phyloP scores from a whole-genome alignment of 208 protist genomes.

The Strigomonas culicis region DNA sequence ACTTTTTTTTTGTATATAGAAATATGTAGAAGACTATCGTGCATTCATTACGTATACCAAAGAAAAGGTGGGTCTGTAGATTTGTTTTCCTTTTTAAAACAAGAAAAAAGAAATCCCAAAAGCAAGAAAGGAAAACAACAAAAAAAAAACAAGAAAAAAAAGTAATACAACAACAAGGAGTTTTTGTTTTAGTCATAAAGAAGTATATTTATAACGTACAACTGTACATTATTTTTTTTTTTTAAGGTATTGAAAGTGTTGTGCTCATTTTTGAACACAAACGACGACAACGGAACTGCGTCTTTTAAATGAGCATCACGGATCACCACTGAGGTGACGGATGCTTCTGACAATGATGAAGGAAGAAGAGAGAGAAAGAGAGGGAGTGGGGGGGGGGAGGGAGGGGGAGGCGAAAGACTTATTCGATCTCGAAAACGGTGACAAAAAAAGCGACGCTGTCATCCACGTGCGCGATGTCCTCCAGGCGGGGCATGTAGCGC shows the following conservation, averaged over 20 bases:
- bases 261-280: neutral
- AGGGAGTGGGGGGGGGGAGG: too few species aligned
- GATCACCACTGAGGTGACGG: too few species aligned
- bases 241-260: too few species aligned
- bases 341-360: too few species aligned
- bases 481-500: conserved; percentile 39
- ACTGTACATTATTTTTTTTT: neutral
- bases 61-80: neutral
- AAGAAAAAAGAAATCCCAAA: neutral
- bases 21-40: neutral
- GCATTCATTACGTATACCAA: neutral
- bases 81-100: neutral
- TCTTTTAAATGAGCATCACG: neutral
- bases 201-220: neutral
- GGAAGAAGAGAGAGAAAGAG: too few species aligned
- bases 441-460: conserved; percentile 69
- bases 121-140: neutral
- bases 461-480: neutral
- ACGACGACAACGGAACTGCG: neutral
- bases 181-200: neutral
- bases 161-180: neutral
- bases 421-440: conserved; percentile 40
- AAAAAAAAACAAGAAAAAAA: conserved; percentile 7
- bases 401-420: too few species aligned
- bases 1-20: too few species aligned